Evolutionary conservation across 1,284 basidiomycete genomes (phyloP), one percentile per base, ranked within the genome.

Genomic region (Microbotryum scabiosae): DNA sequence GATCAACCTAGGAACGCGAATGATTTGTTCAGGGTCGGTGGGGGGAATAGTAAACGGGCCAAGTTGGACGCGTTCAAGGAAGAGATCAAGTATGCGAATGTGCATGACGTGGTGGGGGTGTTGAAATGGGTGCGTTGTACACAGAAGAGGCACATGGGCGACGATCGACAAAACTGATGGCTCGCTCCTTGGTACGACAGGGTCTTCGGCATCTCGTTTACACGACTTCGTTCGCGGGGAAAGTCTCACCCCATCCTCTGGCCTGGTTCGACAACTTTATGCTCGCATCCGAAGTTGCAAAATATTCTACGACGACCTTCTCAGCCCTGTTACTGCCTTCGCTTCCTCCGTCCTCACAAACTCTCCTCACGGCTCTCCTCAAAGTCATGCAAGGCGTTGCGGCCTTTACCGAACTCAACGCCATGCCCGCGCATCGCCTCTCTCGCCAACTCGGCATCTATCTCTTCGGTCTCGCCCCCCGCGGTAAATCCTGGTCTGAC

Each of bases 91-190:
- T 65, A 57, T 10, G 57, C 64, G 4, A 47, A 54, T 20, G 62
- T 68, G 16, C 62, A 61, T 36, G 62, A 68, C 44, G 61, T 60
- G 1, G 64, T 64, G 14, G 62, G 51, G 0, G 57, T 68, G 1
- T 43, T 68, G 5, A 68, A 66, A 57, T 68, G 67, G 67, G 66
- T 68, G 23, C n/a, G 59, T 47, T 16, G 6, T n/a, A 9, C 1
- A 14, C 7, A 4, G n/a, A 5, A 16, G 8, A 16, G 20, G 3
- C 20, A 1, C 10, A n/a, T 2, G 14, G 4, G 32, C 2, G 5
- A 32, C n/a, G 6, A 6, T 2, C 7, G 20, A 10, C 0, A 18
- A 8, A 30, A 0, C 5, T 20, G 20, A 30, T 25, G 16, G 5
- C 44, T 5, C 25, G 7, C 6, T 21, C 8, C 5, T 45, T 26